Evolutionary conservation across 2,329 filamentous ascomycete species (phyloP), one percentile per base, ranked within the genome.

Genomic region (Penicillium sp.): DNA sequence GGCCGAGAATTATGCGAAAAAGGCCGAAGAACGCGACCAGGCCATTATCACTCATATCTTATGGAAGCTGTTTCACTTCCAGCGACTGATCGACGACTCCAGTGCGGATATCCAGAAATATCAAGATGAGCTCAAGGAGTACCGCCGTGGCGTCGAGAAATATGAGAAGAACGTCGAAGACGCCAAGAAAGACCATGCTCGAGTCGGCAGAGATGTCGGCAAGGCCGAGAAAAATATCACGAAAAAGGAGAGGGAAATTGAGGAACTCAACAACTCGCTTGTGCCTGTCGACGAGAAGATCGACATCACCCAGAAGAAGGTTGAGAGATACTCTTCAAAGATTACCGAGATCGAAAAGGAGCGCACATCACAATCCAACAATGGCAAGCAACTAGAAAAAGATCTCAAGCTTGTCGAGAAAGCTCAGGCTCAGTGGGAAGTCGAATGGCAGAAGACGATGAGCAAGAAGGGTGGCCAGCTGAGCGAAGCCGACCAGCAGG

Each of bases 21-120:
- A 97, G 75, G 89, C 89, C 1, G 89, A 94, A 53, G 91, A 97
- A 73, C 87, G 91, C 49, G 93, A 99, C 71, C 85, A 91, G 53
- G 94, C 93, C 8, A 89, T 97, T 55, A 90, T 97, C 54, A 92
- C 89, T 1, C 93, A 97, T 64, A 92, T 95, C 34, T 79, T 99
- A 15, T 99, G 93, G 93, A 97, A 97, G 76, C 82, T 99, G 1
- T 97, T 91, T 73, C 92, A 96, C 70, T 95, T 96, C 72, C 93
- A 99, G 74, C 89, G 88, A 57, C 85, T 92, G 31, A 97, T 99
- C 80, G 91, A 97, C 66, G 89, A 93, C 66, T 96, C 94, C 25
- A 92, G 89, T 65, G 87, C 86, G 44, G 88, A 94, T 68, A 99
- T 99, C 57, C 88, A 93, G 68, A 91, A 90, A 66, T 92, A 97